These are phyloP conservation scores for Aspergillus cristatus DNA, from an alignment of 495 filamentous ascomycete species.

Conservation along the genomic window DNA sequence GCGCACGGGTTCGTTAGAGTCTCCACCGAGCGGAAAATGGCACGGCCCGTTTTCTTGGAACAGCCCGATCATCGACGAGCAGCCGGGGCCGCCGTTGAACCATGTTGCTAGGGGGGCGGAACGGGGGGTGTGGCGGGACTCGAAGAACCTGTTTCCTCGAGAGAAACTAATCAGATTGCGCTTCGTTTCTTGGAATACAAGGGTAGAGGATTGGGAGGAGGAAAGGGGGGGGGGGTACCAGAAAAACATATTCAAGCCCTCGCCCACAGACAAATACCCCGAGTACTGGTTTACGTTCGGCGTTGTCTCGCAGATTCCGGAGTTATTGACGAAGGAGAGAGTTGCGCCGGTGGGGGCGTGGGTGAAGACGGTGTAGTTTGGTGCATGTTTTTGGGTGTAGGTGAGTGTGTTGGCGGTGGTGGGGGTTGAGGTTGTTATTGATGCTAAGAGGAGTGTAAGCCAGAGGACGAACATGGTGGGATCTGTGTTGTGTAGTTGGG, in stretches of 20 bases:
- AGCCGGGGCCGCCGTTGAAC: conserved; percentile 49
- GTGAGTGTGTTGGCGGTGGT: no score
- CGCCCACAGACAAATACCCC: conserved; percentile 44
- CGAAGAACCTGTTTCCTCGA: conserved; percentile 45
- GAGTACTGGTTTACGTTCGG: conserved; percentile 47
- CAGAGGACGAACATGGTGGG: no score
- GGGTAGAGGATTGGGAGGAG: conserved; percentile 2
- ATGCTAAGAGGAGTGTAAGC: no score
- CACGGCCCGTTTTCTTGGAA: conserved; percentile 51
- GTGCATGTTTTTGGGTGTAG: conserved; percentile 31
- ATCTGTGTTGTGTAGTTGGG: no score
- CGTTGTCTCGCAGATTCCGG: conserved; percentile 47
- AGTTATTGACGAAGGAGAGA: conserved; percentile 48
- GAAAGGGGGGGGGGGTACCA: conserved; percentile 21
- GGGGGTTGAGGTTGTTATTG: no score
- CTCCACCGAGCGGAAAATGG: conserved; percentile 28
- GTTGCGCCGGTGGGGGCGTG: conserved; percentile 42
- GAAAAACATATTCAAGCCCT: conserved; percentile 49
- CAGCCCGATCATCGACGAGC: conserved; percentile 44
- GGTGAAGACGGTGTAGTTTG: conserved; percentile 41
- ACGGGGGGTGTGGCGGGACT: conserved; percentile 38
- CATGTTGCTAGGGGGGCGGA: conserved; percentile 43
- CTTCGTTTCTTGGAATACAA: no score
- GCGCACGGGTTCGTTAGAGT: background rate
- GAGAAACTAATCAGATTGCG: no score